Conservation (phyloP, 2,329 filamentous ascomycete genomes). For the Polytolypa hystricis region DNA sequence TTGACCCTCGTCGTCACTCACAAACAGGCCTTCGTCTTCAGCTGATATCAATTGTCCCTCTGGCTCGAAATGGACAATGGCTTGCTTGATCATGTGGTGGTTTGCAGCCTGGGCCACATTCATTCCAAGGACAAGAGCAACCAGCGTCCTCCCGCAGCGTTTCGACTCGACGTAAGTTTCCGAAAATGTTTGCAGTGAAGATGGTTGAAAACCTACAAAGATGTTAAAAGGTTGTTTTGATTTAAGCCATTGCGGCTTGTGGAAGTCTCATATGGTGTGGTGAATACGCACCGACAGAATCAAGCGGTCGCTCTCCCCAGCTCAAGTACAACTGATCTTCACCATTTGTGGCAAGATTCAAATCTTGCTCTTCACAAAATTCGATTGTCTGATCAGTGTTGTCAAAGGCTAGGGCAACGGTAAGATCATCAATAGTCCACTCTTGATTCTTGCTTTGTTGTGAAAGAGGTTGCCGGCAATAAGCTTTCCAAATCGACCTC, state of each 20-base stretch:
- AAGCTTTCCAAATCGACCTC: constrained; percentile 44
- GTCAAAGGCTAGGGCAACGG: constrained; percentile 45
- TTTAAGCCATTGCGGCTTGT: not conserved
- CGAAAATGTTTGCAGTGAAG: constrained; percentile 44
- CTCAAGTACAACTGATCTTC: constrained; percentile 42
- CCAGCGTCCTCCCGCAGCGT: constrained; percentile 43
- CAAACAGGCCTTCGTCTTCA: constrained; percentile 28
- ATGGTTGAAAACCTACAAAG: constrained; percentile 30
- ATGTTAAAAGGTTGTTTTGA: constrained; percentile 4
- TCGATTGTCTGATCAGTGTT: constrained; percentile 40
- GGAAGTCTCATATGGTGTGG: not conserved
- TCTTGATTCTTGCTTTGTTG: constrained; percentile 41
- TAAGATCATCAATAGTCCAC: constrained; percentile 46
- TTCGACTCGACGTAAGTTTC: constrained; percentile 47
- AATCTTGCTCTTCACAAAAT: constrained; percentile 44
- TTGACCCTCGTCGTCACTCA: constrained; percentile 23
- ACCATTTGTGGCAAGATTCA: constrained; percentile 38
- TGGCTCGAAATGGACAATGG: constrained; percentile 21
- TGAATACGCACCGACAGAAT: constrained; percentile 35
- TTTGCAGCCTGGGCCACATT: constrained; percentile 40
- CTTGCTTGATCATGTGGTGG: constrained; percentile 39
- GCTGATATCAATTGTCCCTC: constrained; percentile 17
- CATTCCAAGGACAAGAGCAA: constrained; percentile 47
- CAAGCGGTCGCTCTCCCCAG: constrained; percentile 34
- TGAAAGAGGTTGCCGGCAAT: constrained; percentile 38